Conservation (phyloP, 345 rosid species). For the Reutealis trisperma region DNA sequence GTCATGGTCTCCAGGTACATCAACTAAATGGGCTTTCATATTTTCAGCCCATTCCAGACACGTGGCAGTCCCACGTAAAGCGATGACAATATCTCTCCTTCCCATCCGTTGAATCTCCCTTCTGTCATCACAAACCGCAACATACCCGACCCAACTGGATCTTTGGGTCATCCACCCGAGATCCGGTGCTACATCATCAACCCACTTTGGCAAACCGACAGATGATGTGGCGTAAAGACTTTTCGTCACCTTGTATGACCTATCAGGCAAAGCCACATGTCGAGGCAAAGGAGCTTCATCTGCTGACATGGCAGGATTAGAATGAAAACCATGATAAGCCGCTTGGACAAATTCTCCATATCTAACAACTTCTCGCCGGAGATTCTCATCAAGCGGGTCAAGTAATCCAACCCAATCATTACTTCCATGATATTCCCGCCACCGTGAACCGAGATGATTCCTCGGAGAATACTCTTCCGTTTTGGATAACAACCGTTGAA, state of each 20-base stretch:
- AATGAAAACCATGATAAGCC: slow-evolving; percentile 66
- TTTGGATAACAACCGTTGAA: slow-evolving; percentile 68
- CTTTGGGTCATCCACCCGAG: slow-evolving; percentile 93
- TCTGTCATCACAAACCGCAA: slow-evolving; percentile 81
- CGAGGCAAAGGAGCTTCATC: slow-evolving; percentile 53
- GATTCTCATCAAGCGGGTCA: slow-evolving; percentile 64
- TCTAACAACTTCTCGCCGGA: slow-evolving; percentile 61
- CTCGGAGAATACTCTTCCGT: slow-evolving; percentile 81
- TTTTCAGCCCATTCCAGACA: slow-evolving; percentile 98
- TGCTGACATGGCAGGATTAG: slow-evolving; percentile 65
- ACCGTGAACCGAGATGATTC: slow-evolving; percentile 67
- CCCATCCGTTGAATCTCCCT: slow-evolving; percentile 94
- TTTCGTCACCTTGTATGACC: slow-evolving; percentile 70
- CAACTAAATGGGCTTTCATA: slow-evolving; percentile 50
- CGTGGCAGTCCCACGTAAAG: slow-evolving; percentile 90
- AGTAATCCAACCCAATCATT: slow-evolving; percentile 53
- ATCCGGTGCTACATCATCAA: slow-evolving; percentile 79
- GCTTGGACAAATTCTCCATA: slow-evolving; percentile 60
- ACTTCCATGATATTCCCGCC: slow-evolving; percentile 68
- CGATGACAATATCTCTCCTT: slow-evolving; percentile 85
- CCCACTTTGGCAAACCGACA: slow-evolving; percentile 79
- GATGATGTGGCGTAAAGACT: slow-evolving; percentile 90
- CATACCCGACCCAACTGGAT: slow-evolving; percentile 93
- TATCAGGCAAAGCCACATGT: slow-evolving; percentile 66
- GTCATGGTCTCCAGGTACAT: slow-evolving; percentile 3